Evolutionary conservation across 2,329 filamentous ascomycete genomes (phyloP), one percentile per base, ranked within the genome.

Genomic region (Penicillium olsonii): DNA sequence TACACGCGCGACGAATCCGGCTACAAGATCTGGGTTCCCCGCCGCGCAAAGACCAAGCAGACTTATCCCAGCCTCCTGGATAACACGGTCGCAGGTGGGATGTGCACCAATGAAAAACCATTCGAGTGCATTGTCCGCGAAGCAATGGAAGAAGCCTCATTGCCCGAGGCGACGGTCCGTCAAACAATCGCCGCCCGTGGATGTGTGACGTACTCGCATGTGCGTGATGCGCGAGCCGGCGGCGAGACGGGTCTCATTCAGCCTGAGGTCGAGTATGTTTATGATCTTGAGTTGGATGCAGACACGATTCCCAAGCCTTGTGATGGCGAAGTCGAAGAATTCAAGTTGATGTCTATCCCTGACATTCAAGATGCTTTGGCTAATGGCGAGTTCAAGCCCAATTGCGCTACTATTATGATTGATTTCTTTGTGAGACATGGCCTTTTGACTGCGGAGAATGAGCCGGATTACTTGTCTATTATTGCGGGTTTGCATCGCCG

Each of bases 31-130:
- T 97, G 94, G 92, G 83, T 95, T 2, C 88, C 94, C 3, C 81
- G 85, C 38, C 81, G 94, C 9, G 83, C 91, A 11, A 78, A 77
- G 42, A 82, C 77, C 50, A 99, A 97, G 76, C 84, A 88, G 58
- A 96, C 91, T 0, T 99, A 92, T 66, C 87, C 87, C 0, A 82
- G 87, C n/a, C 92, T 96, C 78, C 78, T 99, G 57, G 94, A 99
- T 71, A 99, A 97, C 69, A 91, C 91, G 1, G 94, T 95, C 6
- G 94, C 92, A 0, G 89, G 89, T 3, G 89, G 90, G 0, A 85
- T 97, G 59, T 85, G 87, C 68, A 88, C 89, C 0, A 87, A 86
- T 12, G 92, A 96, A 68, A 79, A 79, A 18, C 87, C 89, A 0
- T 87, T 91, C 41, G 90, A 92, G 65, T 90, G 87, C 67, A 75